Percentiles rank a stretch among this genome's conserved stretches.
phyloP scores from a whole-genome alignment of 768 basidiomycete species.

The Plicaturopsis crispa region DNA sequence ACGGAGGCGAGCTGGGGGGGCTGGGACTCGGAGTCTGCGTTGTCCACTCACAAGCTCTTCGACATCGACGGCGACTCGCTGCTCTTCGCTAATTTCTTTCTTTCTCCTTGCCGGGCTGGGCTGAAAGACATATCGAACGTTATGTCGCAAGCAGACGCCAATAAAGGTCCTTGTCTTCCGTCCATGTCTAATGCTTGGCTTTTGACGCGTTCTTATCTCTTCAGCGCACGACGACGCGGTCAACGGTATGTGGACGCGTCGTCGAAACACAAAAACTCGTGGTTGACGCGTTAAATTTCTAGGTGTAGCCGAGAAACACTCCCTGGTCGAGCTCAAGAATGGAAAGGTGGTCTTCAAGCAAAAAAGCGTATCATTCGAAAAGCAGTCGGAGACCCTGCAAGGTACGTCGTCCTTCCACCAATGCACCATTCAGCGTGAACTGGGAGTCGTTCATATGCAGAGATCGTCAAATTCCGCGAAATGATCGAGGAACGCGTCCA shows the following conservation, averaged over 20 bases:
- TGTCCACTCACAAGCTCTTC: background rate
- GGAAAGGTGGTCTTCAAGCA: constrained; percentile 73
- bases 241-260: no score
- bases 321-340: constrained; percentile 62
- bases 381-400: constrained; percentile 75
- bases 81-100: background rate
- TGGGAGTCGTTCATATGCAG: constrained; percentile 23
- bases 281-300: constrained; percentile 21
- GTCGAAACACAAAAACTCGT: no score
- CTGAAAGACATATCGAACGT: background rate
- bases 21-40: background rate
- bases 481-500: constrained; percentile 54
- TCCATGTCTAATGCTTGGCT: background rate
- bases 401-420: constrained; percentile 32
- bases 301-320: constrained; percentile 32
- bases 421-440: constrained; percentile 5
- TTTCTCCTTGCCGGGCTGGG: no score
- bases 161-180: background rate
- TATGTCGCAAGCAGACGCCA: background rate
- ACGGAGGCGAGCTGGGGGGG: constrained; percentile 12
- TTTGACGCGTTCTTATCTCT: no score
- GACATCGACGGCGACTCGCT: background rate
- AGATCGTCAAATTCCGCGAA: constrained; percentile 71
- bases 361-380: constrained; percentile 67
- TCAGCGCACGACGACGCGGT: no score